These are phyloP conservation scores for Quercus dentata DNA, from an alignment of 306 rosid genomes.

Conservation along the genomic window DNA sequence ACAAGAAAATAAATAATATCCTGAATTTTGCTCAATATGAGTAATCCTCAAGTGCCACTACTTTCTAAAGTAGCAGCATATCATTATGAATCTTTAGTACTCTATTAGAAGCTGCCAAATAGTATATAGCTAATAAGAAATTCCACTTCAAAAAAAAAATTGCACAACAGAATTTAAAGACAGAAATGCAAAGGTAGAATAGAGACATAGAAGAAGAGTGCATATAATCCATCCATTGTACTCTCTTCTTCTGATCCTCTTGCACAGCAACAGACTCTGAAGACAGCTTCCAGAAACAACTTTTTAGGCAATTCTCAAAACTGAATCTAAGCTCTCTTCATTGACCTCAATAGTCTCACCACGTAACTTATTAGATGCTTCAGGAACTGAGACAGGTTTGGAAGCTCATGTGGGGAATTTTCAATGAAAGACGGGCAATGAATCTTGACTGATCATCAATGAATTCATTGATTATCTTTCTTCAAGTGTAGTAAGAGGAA, in stretches of 20 bases:
- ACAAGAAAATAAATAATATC: background rate
- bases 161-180: background rate
- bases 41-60: background rate
- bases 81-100: background rate
- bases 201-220: background rate
- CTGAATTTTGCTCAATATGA: background rate
- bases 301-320: slow-evolving; percentile 18
- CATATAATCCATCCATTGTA: slow-evolving; percentile 50
- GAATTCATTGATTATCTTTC: no score
- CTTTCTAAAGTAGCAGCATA: background rate
- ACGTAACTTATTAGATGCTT: slow-evolving; percentile 23
- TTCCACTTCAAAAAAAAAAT: background rate
- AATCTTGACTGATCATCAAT: no score
- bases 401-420: slow-evolving; percentile 33
- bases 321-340: slow-evolving; percentile 24
- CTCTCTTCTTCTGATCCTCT: slow-evolving; percentile 32
- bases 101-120: background rate
- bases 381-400: slow-evolving; percentile 29
- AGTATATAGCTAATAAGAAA: background rate
- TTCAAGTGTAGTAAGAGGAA: no score
- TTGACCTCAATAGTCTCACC: slow-evolving; percentile 26
- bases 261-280: background rate
- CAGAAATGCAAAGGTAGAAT: background rate
- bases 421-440: background rate
- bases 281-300: slow-evolving; percentile 32